Percentiles rank a stretch among this genome's conserved stretches.
Evolutionary conservation across 129 eudicot species (phyloP).

Genomic region (Artemisia argyi): DNA sequence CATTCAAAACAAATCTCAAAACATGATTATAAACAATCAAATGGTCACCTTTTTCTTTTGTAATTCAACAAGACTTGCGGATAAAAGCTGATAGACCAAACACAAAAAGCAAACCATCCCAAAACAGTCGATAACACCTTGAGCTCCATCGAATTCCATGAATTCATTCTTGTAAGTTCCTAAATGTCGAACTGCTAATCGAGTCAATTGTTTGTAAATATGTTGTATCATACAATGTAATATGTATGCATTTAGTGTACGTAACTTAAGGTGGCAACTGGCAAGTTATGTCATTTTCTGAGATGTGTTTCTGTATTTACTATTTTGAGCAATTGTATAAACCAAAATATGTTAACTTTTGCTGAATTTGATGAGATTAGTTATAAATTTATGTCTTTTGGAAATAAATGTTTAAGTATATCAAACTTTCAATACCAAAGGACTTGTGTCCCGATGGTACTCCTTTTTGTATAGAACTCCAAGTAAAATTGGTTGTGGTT

Average conservation of each 20-base stretch:
- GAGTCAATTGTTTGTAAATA: too few relatives aligned
- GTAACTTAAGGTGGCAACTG: neutral
- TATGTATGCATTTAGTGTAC: neutral
- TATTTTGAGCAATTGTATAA: too few relatives aligned
- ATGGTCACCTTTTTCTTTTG: constrained; percentile 56
- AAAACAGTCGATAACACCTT: constrained; percentile 37
- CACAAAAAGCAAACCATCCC: constrained; percentile 65
- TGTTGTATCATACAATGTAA: neutral
- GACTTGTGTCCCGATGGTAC: too few relatives aligned
- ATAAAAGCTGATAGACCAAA: constrained; percentile 69
- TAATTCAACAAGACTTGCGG: constrained; percentile 75
- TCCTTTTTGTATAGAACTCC: too few relatives aligned
- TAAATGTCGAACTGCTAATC: too few relatives aligned
- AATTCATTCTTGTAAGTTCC: neutral
- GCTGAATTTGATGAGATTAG: too few relatives aligned
- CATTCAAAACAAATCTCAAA: neutral
- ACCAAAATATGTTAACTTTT: too few relatives aligned
- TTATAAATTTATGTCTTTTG: too few relatives aligned
- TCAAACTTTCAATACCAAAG: too few relatives aligned
- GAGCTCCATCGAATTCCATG: neutral
- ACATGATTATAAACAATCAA: neutral
- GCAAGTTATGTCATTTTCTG: neutral
- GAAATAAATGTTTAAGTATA: too few relatives aligned
- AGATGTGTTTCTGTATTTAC: neutral
- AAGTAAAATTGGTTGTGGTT: too few relatives aligned